Base-by-base conservation (phyloP, 139 green algal genomes). In the Tetraselmis striata region DNA sequence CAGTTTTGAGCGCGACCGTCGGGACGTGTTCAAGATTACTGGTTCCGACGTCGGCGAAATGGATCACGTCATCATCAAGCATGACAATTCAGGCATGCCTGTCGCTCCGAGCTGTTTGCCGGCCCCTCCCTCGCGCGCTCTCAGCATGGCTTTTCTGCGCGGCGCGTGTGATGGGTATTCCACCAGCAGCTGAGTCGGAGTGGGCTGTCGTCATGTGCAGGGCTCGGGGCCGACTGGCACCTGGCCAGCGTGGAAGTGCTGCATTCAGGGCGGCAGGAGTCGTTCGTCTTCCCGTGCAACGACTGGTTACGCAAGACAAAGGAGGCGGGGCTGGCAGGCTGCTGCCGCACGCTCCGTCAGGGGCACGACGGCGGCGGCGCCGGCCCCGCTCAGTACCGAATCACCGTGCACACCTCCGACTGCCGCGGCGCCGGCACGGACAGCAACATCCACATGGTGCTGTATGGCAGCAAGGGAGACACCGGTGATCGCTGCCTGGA, bases 241-340 rank as follows among this genome's bases (percentile, higher is more conserved):
- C 28, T 81, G 22, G 58, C 28, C 28, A 45, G 45, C 45, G 45
- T 67, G 45, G 45, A 67, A 18, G 45, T 67, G 45, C 23, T 28
- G n/a, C 76, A 79, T 23, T n/a, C 76, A 25, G 28, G 28, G 76
- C 76, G 26, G 28, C 83, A 89, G 77, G 76, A 82, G 29, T 84
- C 79, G 23, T 91, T 86, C 85, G 85, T 79, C 83, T 91, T 91
- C 78, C 75, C 81, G 23, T 91, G 85, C 80, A 86, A 88, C 27
- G 83, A 85, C 27, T 91, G 87, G 87, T 83, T 91, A 32, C 18
- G 76, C 27, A 32, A 25, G 78, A 84, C 75, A 5, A 85, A 85
- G 75, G 81, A 83, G 80, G 32, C 28, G 79, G 82, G 82, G 11
- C 23, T 75, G 0, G 81, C 79, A 32, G 28, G 82, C 23, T 86